Percentiles rank a stretch among this genome's conserved stretches.
These are phyloP conservation scores for Taiwanofungus camphoratus DNA, from an alignment of 1,284 basidiomycete species.

Conservation along the genomic window DNA sequence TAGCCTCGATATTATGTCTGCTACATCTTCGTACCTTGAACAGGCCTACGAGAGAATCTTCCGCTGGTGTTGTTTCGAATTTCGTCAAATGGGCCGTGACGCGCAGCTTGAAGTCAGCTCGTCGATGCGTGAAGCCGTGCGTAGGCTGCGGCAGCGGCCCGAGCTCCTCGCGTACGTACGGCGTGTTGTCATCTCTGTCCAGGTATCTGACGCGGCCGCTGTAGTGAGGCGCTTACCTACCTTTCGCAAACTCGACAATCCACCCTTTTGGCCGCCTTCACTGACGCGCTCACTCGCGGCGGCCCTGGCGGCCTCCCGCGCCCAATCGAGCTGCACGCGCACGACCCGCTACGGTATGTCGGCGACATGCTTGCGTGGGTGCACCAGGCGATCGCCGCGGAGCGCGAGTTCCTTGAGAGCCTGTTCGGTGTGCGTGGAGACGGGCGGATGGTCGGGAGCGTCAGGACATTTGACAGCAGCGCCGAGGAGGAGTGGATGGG, in stretches of 20 bases:
- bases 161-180: conserved; percentile 65
- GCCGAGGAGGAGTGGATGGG: conserved; percentile 79
- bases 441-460: conserved; percentile 73
- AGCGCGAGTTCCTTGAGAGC: conserved; percentile 87
- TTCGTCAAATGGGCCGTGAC: conserved; percentile 77
- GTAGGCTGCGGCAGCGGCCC: conserved; percentile 66
- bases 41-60: conserved; percentile 87
- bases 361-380: conserved; percentile 99
- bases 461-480: conserved; percentile 47
- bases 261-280: conserved; percentile 76
- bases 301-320: conserved; percentile 84
- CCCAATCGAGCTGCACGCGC: conserved; percentile 95
- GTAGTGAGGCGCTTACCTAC: conserved; percentile 70
- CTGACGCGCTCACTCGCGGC: conserved; percentile 85
- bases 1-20: conserved; percentile 85
- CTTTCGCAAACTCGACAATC: conserved; percentile 82
- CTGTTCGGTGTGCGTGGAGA: conserved; percentile 70
- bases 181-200: neutral
- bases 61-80: conserved; percentile 83
- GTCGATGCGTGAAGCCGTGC: conserved; percentile 70
- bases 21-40: conserved; percentile 79
- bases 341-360: conserved; percentile 93
- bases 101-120: conserved; percentile 73
- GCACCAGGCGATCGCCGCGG: conserved; percentile 91
- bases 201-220: neutral